Evolutionary conservation across 352 stramenopile species (phyloP), one percentile per base, ranked within the genome.

Genomic region (Pythium pyrilobum): DNA sequence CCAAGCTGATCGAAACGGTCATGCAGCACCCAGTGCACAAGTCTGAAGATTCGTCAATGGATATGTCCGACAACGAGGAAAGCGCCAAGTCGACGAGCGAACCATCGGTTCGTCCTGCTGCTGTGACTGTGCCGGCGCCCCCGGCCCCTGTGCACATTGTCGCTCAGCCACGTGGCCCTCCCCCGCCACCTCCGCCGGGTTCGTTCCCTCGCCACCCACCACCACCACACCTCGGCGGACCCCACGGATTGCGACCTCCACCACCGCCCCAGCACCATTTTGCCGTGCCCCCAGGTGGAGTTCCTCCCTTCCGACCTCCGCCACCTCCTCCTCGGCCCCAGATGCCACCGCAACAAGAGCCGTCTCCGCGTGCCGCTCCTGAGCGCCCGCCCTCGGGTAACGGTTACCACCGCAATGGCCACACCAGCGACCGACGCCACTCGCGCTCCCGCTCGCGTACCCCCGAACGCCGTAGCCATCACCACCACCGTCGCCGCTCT

Each of bases 1-100:
- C 36, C 0, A 61, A 53, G 33, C 13, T 52, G 3, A 23, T 52
- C 5, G 57, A 59, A 10, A 16, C 43, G 10, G 41, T 36, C 8
- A 25, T 31, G 9, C 23, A 38, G 4, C 37, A 46, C 38, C 59
- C 47, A 13, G 46, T 59, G 3, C 45, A 67, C n/a, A 69, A 76
- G 37, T 78, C 71, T 18, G 77, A 90, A 44, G 85, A 62, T 36
- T 62, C 75, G 25, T 81, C 77, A 3, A 90, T 88, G 80, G 80
- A 88, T 29, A 50, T 88, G 37, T 88, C 73, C 21, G 80, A 88
- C 43, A 70, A 45, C 15, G 72, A 80, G 33, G 37, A 32, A 44
- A 59, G 44, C 29, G 25, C 15, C 24, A 58, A 52, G 18, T 2
- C 25, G 9, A 21, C n/a, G 5, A 52, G 18, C 10, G 25, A 12